Conservation (phyloP, 352 stramenopile species). For the Phytophthora idaei region DNA sequence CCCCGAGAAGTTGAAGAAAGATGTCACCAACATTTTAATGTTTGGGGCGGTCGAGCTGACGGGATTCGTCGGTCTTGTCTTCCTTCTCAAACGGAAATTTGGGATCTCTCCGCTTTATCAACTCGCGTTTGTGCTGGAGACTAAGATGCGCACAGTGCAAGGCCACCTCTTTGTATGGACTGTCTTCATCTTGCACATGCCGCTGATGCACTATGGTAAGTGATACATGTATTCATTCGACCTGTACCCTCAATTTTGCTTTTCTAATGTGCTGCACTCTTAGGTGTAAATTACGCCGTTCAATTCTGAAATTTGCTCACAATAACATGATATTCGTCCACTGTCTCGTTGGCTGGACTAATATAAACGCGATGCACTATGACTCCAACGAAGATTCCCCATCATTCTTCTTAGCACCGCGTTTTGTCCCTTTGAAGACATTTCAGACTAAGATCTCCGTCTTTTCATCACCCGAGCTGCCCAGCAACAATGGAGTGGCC, state of each 20-base stretch:
- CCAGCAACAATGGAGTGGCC: slow-evolving; percentile 46
- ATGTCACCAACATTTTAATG: slow-evolving; percentile 20
- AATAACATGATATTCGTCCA: not conserved
- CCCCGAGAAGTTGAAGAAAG: slow-evolving; percentile 8
- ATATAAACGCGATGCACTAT: not conserved
- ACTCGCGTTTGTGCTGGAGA: slow-evolving; percentile 28
- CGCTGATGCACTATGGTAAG: slow-evolving; percentile 30
- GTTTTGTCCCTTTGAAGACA: slow-evolving; percentile 4
- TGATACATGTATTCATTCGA: not conserved
- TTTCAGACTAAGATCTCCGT: slow-evolving; percentile 28
- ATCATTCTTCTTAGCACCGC: not conserved
- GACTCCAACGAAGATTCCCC: not conserved
- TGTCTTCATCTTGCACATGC: slow-evolving; percentile 30
- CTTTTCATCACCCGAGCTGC: slow-evolving; percentile 36
- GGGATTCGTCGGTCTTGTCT: slow-evolving; percentile 20
- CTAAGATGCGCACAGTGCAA: slow-evolving; percentile 18
- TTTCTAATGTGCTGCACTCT: not conserved
- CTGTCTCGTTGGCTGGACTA: not conserved
- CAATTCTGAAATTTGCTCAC: not conserved
- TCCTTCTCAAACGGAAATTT: slow-evolving; percentile 24
- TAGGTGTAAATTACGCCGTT: slow-evolving; percentile 22
- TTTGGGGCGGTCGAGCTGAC: slow-evolving; percentile 25
- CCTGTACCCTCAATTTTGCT: not conserved
- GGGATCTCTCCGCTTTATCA: slow-evolving; percentile 32
- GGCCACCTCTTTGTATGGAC: slow-evolving; percentile 24